These are phyloP conservation scores for Coprinellus aureogranulatus DNA, from an alignment of 768 basidiomycete genomes.

Conservation along the genomic window DNA sequence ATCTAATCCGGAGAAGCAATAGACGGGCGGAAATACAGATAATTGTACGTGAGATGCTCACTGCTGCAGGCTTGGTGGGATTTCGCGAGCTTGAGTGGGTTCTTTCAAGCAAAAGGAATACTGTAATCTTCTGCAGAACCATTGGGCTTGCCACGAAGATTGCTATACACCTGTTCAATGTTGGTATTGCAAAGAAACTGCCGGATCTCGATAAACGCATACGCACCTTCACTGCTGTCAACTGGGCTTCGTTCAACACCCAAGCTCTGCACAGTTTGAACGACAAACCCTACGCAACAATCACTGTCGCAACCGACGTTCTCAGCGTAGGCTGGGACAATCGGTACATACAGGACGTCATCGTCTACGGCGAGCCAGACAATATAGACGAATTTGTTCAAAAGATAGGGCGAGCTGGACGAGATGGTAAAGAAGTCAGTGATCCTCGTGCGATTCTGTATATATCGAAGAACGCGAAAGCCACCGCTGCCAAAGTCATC, in stretches of 20 bases:
- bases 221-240: conserved; percentile 14
- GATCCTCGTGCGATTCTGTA: not conserved
- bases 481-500: not conserved
- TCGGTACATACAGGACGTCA: conserved; percentile 7
- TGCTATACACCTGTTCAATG: conserved; percentile 18
- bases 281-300: not conserved
- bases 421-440: not conserved
- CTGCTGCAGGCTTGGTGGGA: conserved; percentile 13
- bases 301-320: conserved; percentile 16
- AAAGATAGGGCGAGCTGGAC: conserved; percentile 12
- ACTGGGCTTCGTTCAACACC: conserved; percentile 9
- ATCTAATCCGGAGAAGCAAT: conserved; percentile 23
- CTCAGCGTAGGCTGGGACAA: conserved; percentile 20
- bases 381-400: conserved; percentile 16
- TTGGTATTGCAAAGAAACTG: not conserved
- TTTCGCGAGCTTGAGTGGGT: conserved; percentile 29
- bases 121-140: conserved; percentile 26
- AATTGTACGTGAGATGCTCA: conserved; percentile 15
- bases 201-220: conserved; percentile 4
- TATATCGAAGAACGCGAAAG: not conserved
- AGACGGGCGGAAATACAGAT: conserved; percentile 23
- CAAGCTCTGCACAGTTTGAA: conserved; percentile 13
- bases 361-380: conserved; percentile 15
- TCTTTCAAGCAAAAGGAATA: conserved; percentile 14
- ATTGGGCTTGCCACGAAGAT: conserved; percentile 22